A percentile compares a stretch with the other conserved stretches of the same genome.
Evolutionary conservation across 179 eudicot genomes (phyloP).

Genomic region (Silene noctiflora): DNA sequence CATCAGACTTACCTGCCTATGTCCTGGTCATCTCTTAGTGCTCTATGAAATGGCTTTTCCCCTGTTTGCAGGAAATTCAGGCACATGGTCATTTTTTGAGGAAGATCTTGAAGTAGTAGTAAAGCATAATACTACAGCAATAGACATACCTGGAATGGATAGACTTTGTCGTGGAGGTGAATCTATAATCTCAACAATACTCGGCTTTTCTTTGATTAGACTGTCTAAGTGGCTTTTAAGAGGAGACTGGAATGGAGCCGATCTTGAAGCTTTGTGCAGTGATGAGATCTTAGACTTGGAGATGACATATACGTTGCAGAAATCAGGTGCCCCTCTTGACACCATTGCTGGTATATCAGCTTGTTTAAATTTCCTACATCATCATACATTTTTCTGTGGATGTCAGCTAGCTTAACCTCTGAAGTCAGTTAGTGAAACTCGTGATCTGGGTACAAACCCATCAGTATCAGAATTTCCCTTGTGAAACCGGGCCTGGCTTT

Average conservation of each 20-base stretch:
- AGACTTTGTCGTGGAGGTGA: constrained; percentile 39
- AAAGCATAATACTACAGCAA: neutral
- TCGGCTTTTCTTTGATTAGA: constrained; percentile 31
- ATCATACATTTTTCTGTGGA: neutral
- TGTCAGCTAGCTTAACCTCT: too few relatives aligned
- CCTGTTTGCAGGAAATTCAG: constrained; percentile 29
- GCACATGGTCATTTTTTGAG: neutral
- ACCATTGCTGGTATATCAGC: constrained; percentile 33
- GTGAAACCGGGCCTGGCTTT: neutral
- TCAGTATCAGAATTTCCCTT: too few relatives aligned
- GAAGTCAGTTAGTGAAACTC: too few relatives aligned
- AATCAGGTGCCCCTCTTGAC: constrained; percentile 69
- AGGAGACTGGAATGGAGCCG: constrained; percentile 38
- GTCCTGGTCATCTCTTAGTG: constrained; percentile 30
- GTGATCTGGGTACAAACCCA: too few relatives aligned
- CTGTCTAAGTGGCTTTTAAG: constrained; percentile 35
- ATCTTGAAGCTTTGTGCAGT: constrained; percentile 29
- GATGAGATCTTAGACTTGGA: constrained; percentile 61
- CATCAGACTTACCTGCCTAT: constrained; percentile 26
- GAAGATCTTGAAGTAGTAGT: constrained; percentile 7
- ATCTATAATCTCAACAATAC: constrained; percentile 11
- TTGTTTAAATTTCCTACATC: constrained; percentile 31
- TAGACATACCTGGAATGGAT: constrained; percentile 37
- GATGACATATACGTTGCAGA: constrained; percentile 73
- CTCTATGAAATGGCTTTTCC: constrained; percentile 28